These are phyloP conservation scores for Paecilomyces variotii DNA, from an alignment of 2,329 filamentous ascomycete genomes.

Conservation along the genomic window DNA sequence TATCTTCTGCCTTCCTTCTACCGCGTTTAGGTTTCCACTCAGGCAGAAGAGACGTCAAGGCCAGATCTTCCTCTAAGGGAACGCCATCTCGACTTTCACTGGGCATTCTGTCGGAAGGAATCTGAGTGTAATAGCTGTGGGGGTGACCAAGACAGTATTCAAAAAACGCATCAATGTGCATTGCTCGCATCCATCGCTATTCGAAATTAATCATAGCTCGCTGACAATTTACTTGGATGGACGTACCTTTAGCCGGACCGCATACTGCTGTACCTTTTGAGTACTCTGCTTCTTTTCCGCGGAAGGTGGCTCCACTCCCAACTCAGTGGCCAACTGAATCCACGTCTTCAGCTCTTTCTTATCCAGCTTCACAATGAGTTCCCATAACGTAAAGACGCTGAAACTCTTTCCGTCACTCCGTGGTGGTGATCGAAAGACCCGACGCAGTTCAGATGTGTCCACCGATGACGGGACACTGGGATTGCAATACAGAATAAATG, in stretches of 20 bases:
- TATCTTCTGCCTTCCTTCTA: constrained; percentile 53
- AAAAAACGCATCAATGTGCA: constrained; percentile 93
- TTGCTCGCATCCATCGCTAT: constrained; percentile 90
- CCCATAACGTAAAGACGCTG: constrained; percentile 66
- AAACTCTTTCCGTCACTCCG: constrained; percentile 85
- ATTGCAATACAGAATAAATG: constrained; percentile 87
- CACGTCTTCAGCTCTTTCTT: constrained; percentile 83
- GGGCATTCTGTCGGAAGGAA: constrained; percentile 58
- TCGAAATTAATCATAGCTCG: background rate
- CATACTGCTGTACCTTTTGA: constrained; percentile 93
- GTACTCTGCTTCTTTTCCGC: constrained; percentile 76
- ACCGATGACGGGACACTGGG: constrained; percentile 63
- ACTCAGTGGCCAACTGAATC: constrained; percentile 74
- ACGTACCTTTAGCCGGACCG: constrained; percentile 76
- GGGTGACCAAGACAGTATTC: constrained; percentile 74
- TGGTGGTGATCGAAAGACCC: constrained; percentile 70
- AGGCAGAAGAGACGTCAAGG: constrained; percentile 72
- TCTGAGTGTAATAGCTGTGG: constrained; percentile 70
- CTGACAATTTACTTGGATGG: background rate
- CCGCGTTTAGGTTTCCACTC: constrained; percentile 59
- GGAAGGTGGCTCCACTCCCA: constrained; percentile 83
- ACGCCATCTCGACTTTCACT: constrained; percentile 70
- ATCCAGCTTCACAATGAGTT: constrained; percentile 71
- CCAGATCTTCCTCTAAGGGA: constrained; percentile 77
- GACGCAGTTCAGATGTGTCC: constrained; percentile 63